Evolutionary conservation across 1,284 basidiomycete genomes (phyloP), one percentile per base, ranked within the genome.

Genomic region (Sanghuangporus weigelae): DNA sequence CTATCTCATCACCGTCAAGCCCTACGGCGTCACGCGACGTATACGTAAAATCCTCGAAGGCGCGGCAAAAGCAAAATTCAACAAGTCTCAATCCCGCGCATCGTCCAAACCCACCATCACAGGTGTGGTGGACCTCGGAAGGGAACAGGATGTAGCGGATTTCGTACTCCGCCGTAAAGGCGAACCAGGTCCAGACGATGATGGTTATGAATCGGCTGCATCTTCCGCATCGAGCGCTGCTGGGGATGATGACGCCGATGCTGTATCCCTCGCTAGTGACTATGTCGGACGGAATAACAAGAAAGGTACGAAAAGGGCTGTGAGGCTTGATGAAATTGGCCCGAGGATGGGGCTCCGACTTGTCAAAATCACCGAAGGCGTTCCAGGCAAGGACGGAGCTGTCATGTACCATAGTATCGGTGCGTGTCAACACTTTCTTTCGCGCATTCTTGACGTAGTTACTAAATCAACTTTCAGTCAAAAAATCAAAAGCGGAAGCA

Each of bases 261-360:
- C 87, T 63, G 87, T 99, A 7, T 86, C 90, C 66, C 80, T 99
- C 21, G 92, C 94, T 48, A 91, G 90, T 64, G 92, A 97, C 72
- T 98, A 98, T 74, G 89, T 98, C 31, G 97, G 97, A 19, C 79
- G 96, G 71, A 96, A 96, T 66, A 98, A 98, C 74, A 89, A 88
- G 72, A 93, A 90, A 74, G 95, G 95, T 1, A 86, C 92, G 72
- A 88, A 92, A 76, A 86, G 95, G 67, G 96, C 97, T 2, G 93
- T 99, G 1, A 83, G 89, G 66, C 79, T 99, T 63, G 90, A 96
- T 62, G 97, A 99, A 77, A 87, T 98, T 58, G 97, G 97, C 0
- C 97, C 97, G 35, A 81, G 97, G 69, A 89, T 99, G 86, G 97
- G 99, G 76, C 77, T 98, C 68, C 84, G 85, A 69, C 80, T 99